Conservation (phyloP, 108 stramenopile species). For the Schizochytrium sp. region DNA sequence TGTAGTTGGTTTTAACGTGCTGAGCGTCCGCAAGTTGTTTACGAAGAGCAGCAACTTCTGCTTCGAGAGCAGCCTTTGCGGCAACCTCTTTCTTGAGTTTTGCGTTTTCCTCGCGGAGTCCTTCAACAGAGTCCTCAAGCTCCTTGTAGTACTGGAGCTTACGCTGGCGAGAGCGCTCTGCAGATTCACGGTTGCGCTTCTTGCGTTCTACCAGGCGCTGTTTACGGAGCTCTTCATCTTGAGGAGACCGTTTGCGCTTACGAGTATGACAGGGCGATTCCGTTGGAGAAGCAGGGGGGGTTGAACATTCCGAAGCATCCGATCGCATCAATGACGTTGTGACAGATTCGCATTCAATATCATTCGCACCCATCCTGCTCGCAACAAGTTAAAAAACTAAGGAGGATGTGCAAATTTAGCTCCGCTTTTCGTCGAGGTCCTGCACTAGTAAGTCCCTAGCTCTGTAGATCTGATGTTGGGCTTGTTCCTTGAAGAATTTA, state of each 20-base stretch:
- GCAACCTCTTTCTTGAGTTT: conserved; percentile 3
- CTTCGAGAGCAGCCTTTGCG: no score
- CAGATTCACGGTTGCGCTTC: conserved; percentile 26
- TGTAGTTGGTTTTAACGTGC: no score
- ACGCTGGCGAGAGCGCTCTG: conserved; percentile 54
- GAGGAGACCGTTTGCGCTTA: conserved; percentile 14
- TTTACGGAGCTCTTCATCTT: conserved; percentile 18
- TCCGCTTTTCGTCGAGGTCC: neutral
- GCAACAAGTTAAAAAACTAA: neutral
- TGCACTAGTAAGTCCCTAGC: neutral
- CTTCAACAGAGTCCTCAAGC: neutral
- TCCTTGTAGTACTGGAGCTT: conserved; percentile 62
- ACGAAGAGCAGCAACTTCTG: no score
- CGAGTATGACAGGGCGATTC: neutral
- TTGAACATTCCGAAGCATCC: conserved; percentile 47
- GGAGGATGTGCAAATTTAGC: neutral
- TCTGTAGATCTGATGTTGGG: no score
- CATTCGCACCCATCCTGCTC: neutral
- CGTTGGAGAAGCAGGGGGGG: conserved; percentile 16
- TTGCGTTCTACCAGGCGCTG: conserved; percentile 32
- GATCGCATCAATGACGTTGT: neutral
- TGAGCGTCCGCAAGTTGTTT: no score
- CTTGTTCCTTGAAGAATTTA: no score
- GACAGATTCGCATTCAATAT: conserved; percentile 17
- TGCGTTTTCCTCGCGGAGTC: neutral